Percentiles rank a stretch among this genome's conserved stretches.
Conservation (phyloP, 129 eudicot genomes). For the Escallonia herrerae region DNA sequence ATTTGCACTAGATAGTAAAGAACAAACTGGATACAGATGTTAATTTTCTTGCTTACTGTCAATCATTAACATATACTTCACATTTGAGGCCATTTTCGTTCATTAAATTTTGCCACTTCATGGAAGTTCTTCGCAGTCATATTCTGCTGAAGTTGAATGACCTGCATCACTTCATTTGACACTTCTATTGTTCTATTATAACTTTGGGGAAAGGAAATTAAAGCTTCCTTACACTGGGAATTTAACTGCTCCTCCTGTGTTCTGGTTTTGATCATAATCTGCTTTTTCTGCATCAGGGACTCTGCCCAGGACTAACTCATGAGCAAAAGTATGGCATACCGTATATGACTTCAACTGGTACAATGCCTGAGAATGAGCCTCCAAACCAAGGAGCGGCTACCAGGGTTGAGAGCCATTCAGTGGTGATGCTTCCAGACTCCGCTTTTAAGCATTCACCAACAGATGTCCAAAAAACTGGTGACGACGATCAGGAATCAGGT, state of each 20-base stretch:
- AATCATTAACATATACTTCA: no score
- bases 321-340: slow-evolving; percentile 71
- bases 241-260: no score
- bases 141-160: no score
- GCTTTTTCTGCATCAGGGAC: slow-evolving; percentile 41
- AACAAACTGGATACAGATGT: no score
- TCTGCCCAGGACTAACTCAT: slow-evolving; percentile 82
- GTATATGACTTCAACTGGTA: slow-evolving; percentile 35
- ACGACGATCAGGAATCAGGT: not conserved
- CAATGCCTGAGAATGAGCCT: slow-evolving; percentile 26
- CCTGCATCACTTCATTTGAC: no score
- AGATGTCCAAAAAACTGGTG: slow-evolving; percentile 3
- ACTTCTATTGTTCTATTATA: no score
- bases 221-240: not conserved
- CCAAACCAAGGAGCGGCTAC: slow-evolving; percentile 17
- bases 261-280: not conserved
- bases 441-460: slow-evolving; percentile 7
- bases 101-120: no score
- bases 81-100: no score
- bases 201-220: not conserved
- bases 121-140: no score
- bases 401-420: slow-evolving; percentile 30
- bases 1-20: no score
- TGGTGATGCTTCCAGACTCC: slow-evolving; percentile 28
- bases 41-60: no score